These are phyloP conservation scores for Ascochyta lentis DNA, from an alignment of 2,329 filamentous ascomycete species.

Conservation along the genomic window DNA sequence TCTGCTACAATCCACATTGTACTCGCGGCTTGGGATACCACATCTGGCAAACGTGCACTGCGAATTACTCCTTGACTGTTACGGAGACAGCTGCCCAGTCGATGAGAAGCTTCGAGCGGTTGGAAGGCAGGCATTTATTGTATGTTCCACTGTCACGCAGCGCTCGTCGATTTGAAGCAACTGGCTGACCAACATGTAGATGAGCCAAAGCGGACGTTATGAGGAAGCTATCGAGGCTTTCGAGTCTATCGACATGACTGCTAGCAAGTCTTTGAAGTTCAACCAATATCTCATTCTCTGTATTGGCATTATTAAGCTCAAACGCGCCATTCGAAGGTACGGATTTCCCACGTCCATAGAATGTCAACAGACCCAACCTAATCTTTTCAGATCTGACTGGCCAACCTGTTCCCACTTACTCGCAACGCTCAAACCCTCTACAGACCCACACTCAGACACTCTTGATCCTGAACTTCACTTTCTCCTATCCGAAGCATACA, in stretches of 20 bases:
- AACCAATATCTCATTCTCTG: conserved; percentile 76
- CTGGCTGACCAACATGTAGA: conserved; percentile 36
- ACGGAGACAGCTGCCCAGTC: conserved; percentile 67
- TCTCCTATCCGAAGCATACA: conserved; percentile 64
- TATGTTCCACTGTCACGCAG: conserved; percentile 27
- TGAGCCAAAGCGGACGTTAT: conserved; percentile 73
- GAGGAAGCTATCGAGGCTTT: conserved; percentile 69
- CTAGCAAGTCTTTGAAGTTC: conserved; percentile 75
- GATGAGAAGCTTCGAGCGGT: conserved; percentile 81
- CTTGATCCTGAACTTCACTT: conserved; percentile 65
- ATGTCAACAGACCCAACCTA: conserved; percentile 20
- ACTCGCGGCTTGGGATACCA: conserved; percentile 72
- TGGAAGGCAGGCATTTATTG: conserved; percentile 72
- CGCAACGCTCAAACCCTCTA: conserved; percentile 60
- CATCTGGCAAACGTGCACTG: conserved; percentile 67
- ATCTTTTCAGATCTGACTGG: conserved; percentile 59
- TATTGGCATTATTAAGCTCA: conserved; percentile 69
- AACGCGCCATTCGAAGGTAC: conserved; percentile 64
- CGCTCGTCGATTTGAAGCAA: neutral
- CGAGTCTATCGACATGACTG: conserved; percentile 65
- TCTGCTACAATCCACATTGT: conserved; percentile 74
- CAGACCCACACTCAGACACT: conserved; percentile 47
- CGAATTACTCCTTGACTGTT: conserved; percentile 78
- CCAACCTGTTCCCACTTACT: conserved; percentile 64
- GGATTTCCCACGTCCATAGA: neutral